Base-by-base conservation (phyloP, 345 rosid species). In the Brassica nigra region DNA sequence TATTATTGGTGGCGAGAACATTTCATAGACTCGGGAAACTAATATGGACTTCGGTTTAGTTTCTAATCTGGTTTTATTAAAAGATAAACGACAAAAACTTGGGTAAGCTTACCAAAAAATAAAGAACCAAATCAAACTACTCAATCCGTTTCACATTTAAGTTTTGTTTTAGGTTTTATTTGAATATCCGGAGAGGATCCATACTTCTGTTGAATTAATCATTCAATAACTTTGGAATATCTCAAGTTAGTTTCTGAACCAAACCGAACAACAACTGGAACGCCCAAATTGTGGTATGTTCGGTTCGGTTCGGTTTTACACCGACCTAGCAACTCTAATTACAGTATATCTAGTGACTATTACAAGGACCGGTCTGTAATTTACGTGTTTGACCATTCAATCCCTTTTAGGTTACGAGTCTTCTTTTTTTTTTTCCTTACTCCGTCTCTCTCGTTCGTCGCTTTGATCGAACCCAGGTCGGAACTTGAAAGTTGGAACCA, bases 361-460 rank as follows among this genome's bases (percentile, higher is more conserved):
- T 44, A 47, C 4, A 49, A 49, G 55, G 8, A 49, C 54, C 20
- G 20, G 0, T 20, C 3, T 34, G 63, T 23, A 2, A 44, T 68
- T 12, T 58, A 7, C 4, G 31, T 63, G 11, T 67, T 57, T 15
- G 73, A 68, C 80, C 23, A 44, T 76, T 68, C 29, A 61, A 61
- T 5, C 68, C 36, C 15, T 8, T 28, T 27, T 39, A 39, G 67
- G 67, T 63, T 62, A 7, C 18, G 42, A 27, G 34, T 28, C 8
- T n/a, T n/a, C n/a, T n/a, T 61, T 11, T 66, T 16, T 2, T 7
- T 54, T n/a, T 20, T 20, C 23, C 23, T 34, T 3, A 34, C 44
- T 30, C 37, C 27, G 27, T 71, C 55, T 34, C 20, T 39, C 5
- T 67, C 31, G 15, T 12, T 68, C 23, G 37, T 75, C 73, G 42